phyloP scores from a whole-genome alignment of 2,329 filamentous ascomycete genomes.

The Coniochaeta hoffmannii region DNA sequence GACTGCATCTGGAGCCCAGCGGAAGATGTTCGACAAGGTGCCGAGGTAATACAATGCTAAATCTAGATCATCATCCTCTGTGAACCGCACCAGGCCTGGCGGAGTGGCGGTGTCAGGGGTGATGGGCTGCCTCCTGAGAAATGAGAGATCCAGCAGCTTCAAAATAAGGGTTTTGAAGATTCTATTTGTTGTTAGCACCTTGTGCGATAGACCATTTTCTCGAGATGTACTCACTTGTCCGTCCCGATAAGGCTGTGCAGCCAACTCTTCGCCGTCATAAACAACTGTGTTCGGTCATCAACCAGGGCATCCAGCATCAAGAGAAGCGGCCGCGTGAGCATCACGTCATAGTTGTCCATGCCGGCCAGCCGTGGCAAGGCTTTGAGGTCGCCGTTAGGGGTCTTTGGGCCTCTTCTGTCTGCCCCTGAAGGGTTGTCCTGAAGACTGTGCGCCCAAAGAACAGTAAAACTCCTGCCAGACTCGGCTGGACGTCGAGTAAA shows the following conservation, averaged over 20 bases:
- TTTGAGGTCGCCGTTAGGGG: slow-evolving; percentile 27
- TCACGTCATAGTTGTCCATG: slow-evolving; percentile 58
- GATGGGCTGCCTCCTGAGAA: slow-evolving; percentile 32
- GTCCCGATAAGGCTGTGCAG: slow-evolving; percentile 59
- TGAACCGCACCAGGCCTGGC: slow-evolving; percentile 27
- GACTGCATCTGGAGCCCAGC: slow-evolving; percentile 58
- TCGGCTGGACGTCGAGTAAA: slow-evolving; percentile 47
- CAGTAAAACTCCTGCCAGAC: slow-evolving; percentile 60
- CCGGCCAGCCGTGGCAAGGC: slow-evolving; percentile 39
- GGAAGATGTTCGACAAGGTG: slow-evolving; percentile 65
- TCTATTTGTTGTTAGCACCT: slow-evolving; percentile 27
- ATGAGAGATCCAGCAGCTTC: slow-evolving; percentile 49
- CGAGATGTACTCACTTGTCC: slow-evolving; percentile 44
- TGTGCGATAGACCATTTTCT: background rate
- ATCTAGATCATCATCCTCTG: slow-evolving; percentile 61
- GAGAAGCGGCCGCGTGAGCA: slow-evolving; percentile 76
- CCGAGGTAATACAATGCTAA: slow-evolving; percentile 73
- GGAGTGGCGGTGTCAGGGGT: slow-evolving; percentile 15
- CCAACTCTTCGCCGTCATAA: slow-evolving; percentile 74
- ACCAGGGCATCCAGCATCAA: slow-evolving; percentile 71
- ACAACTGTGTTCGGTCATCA: slow-evolving; percentile 65
- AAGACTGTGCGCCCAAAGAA: slow-evolving; percentile 76
- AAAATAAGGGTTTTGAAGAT: slow-evolving; percentile 54
- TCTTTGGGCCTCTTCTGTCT: slow-evolving; percentile 43
- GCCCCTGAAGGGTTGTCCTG: slow-evolving; percentile 44